Evolutionary conservation across 345 rosid species (phyloP), one percentile per base, ranked within the genome.

Genomic region (Luvunga scandens): DNA sequence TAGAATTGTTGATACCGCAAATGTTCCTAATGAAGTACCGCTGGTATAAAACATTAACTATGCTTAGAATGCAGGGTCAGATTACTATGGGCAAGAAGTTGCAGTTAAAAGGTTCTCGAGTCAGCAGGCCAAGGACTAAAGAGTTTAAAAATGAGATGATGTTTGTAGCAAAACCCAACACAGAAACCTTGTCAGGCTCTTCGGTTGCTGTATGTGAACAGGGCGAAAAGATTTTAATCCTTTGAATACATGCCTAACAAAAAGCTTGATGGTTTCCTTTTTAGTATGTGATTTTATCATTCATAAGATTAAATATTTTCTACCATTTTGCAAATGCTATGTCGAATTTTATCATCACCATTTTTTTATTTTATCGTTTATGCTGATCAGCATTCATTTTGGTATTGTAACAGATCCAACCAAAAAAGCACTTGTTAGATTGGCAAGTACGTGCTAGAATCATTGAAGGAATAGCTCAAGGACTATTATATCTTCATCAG

Each of bases 401-500:
- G 6, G 30, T 18, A 66, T 42, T 33, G 14, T 1, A 24, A 57
- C 42, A 84, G 79, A 78, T 78, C 75, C 31, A 25, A 66, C 63
- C 1, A 55, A 65, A 16, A n/a, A 72, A 79, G 7, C 7, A 16
- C 0, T 4, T 36, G 5, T 16, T 84, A 56, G 56, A 14, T 12
- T 71, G 85, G 86, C n/a, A 10, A 59, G 80, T 50, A 38, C 85
- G 82, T 10, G 78, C 79, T 7, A 63, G n/a, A 68, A 80, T 86
- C 55, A 60, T 78, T 12, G 73, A 78, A 4, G 82, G 89, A 21
- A 77, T 84, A 70, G 85, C 80, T 53, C 80, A 79, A 75, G 87
- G 89, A 8, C 80, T 84, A 80, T 73, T 86, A 65, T 84, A 86
- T 76, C 89, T 86, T 38, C 87, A 86, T 28, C 62, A 56, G 7